Percentiles rank a stretch among this genome's conserved stretches.
Conservation (phyloP, 345 rosid species). For the rapeseed (Brassica napus) region DNA sequence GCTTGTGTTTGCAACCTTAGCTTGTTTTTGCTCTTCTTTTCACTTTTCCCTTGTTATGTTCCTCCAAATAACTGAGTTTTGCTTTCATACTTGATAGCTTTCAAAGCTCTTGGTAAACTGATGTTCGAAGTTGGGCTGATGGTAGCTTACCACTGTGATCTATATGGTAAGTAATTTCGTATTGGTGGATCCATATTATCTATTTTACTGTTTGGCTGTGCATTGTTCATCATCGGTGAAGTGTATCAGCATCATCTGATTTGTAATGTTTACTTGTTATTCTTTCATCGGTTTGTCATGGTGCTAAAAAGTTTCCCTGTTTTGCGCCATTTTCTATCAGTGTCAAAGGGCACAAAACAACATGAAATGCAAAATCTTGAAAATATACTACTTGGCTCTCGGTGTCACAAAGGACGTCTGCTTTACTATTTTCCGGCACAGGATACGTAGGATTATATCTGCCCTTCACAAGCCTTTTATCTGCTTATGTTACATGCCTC, state of each 20-base stretch:
- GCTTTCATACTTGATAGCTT: conserved; percentile 51
- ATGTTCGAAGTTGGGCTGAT: conserved; percentile 74
- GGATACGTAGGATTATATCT: conserved; percentile 48
- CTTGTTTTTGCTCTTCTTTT: neutral
- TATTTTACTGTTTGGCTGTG: neutral
- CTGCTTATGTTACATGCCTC: neutral
- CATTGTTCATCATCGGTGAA: neutral
- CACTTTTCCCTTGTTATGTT: conserved; percentile 1
- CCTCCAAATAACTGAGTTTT: conserved; percentile 6
- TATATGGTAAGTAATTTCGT: conserved; percentile 54
- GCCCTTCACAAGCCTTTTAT: neutral
- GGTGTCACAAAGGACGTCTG: conserved; percentile 91
- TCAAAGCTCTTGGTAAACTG: conserved; percentile 85
- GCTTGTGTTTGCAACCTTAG: neutral
- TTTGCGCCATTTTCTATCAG: conserved; percentile 36
- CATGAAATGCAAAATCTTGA: conserved; percentile 58
- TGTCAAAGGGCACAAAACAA: conserved; percentile 53
- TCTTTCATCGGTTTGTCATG: neutral
- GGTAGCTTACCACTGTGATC: conserved; percentile 90
- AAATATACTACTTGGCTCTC: conserved; percentile 64
- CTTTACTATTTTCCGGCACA: conserved; percentile 84
- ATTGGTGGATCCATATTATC: neutral
- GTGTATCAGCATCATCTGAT: neutral
- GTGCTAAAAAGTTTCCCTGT: neutral
- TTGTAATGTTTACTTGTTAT: neutral